Conservation (phyloP, 1,284 basidiomycete species). For the Mycena citricolor region DNA sequence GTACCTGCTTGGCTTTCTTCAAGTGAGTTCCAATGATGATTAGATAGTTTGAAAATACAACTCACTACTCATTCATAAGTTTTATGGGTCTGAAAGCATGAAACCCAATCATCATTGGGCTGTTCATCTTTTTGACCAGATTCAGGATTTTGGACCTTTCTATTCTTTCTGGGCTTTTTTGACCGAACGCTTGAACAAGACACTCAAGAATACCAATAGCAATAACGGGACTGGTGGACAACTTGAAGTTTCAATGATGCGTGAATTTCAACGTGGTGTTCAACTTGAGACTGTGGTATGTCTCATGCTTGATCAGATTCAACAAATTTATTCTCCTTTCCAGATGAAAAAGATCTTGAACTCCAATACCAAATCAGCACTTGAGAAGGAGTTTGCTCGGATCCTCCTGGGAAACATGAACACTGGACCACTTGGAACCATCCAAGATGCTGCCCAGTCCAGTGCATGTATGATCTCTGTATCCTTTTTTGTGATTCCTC, state of each 20-base stretch:
- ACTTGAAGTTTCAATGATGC: conserved; percentile 31
- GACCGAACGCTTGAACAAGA: conserved; percentile 30
- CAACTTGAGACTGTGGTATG: conserved; percentile 19
- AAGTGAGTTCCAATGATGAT: conserved; percentile 13
- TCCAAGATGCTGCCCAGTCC: conserved; percentile 7
- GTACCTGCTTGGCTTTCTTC: conserved; percentile 13
- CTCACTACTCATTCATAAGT: conserved; percentile 14
- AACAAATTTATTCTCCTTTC: neutral
- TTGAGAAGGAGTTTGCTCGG: neutral
- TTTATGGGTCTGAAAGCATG: conserved; percentile 29
- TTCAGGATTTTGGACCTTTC: conserved; percentile 34
- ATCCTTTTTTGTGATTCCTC: neutral
- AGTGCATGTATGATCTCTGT: neutral
- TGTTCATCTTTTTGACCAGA: conserved; percentile 26
- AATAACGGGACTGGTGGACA: conserved; percentile 30
- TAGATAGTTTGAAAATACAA: conserved; percentile 4
- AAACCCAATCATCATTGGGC: conserved; percentile 35
- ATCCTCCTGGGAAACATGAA: neutral
- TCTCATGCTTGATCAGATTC: neutral
- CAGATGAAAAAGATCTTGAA: neutral
- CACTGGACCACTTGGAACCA: neutral
- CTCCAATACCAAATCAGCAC: neutral
- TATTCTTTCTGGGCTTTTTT: conserved; percentile 39
- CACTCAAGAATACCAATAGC: conserved; percentile 27
- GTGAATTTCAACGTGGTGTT: conserved; percentile 24